A percentile compares a stretch with the other conserved stretches of the same genome.
These are phyloP conservation scores for Heterobasidion parviporum DNA, from an alignment of 1,284 basidiomycete genomes.

Conservation along the genomic window DNA sequence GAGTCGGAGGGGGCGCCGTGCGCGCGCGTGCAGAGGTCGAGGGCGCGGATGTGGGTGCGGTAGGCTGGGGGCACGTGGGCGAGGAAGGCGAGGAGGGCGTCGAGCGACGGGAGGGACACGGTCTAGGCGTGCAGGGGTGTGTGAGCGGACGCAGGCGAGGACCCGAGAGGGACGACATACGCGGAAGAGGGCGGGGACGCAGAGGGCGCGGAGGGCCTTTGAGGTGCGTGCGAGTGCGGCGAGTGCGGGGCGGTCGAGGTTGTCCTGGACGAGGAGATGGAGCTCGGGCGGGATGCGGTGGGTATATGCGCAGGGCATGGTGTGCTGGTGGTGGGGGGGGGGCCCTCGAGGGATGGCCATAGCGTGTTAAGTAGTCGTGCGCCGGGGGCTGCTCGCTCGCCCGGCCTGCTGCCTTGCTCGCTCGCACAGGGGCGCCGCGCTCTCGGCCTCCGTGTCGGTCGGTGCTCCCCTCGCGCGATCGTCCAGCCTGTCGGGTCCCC, in stretches of 20 bases:
- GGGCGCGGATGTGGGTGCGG: constrained; percentile 42
- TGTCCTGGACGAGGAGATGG: constrained; percentile 46
- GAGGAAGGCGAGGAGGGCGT: constrained; percentile 42
- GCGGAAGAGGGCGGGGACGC: constrained; percentile 52
- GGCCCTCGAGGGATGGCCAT: neutral
- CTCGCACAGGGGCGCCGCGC: too few species aligned
- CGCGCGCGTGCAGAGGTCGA: constrained; percentile 41
- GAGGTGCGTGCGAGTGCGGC: constrained; percentile 33
- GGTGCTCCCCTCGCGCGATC: too few species aligned
- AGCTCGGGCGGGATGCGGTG: constrained; percentile 54
- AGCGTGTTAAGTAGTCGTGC: neutral
- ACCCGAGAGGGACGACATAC: constrained; percentile 23
- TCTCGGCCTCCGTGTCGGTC: too few species aligned
- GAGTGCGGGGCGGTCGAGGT: constrained; percentile 35
- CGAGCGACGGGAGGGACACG: constrained; percentile 38
- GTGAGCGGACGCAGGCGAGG: neutral
- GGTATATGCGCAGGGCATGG: too few species aligned
- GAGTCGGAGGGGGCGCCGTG: neutral
- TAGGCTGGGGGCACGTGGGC: constrained; percentile 48
- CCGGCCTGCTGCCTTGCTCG: too few species aligned
- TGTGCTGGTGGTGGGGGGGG: neutral
- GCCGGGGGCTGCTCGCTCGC: too few species aligned
- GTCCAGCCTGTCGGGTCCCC: too few species aligned
- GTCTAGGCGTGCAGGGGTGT: constrained; percentile 10
- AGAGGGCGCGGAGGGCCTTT: constrained; percentile 40